Evolutionary conservation across 345 rosid species (phyloP).

Genomic region (Crucihimalaya himalaica): DNA sequence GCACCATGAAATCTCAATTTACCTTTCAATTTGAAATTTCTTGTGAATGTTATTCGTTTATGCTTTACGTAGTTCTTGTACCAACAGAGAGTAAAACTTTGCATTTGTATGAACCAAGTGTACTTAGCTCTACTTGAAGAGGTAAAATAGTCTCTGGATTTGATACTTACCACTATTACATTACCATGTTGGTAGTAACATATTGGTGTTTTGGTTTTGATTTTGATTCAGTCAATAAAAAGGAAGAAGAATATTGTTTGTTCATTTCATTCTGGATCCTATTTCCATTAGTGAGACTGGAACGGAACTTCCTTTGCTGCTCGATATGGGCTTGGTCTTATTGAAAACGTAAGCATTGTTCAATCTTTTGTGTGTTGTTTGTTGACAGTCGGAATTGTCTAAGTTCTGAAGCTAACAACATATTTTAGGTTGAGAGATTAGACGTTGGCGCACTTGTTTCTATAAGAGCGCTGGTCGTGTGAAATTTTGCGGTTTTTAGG

Average conservation of each 20-base stretch:
- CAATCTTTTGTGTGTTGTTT: background rate
- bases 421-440: conserved; percentile 62
- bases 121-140: conserved; percentile 74
- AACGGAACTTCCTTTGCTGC: conserved; percentile 77
- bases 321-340: conserved; percentile 70
- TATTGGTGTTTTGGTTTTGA: background rate
- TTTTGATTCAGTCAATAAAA: conserved; percentile 49
- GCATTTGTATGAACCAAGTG: conserved; percentile 79
- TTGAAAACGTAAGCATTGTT: conserved; percentile 62
- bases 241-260: conserved; percentile 63
- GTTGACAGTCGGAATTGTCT: background rate
- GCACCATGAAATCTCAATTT: background rate
- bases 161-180: background rate
- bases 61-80: conserved; percentile 53
- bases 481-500: conserved; percentile 52
- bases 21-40: background rate
- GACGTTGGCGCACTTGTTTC: conserved; percentile 77
- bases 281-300: conserved; percentile 57
- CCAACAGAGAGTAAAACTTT: conserved; percentile 76
- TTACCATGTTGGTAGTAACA: background rate
- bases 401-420: conserved; percentile 17
- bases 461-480: conserved; percentile 68
- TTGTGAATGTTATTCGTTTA: background rate
- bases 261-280: conserved; percentile 80
- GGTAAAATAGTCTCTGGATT: conserved; percentile 40